Base-by-base conservation (phyloP, 768 basidiomycete genomes). In the Pisolithus tinctorius region DNA sequence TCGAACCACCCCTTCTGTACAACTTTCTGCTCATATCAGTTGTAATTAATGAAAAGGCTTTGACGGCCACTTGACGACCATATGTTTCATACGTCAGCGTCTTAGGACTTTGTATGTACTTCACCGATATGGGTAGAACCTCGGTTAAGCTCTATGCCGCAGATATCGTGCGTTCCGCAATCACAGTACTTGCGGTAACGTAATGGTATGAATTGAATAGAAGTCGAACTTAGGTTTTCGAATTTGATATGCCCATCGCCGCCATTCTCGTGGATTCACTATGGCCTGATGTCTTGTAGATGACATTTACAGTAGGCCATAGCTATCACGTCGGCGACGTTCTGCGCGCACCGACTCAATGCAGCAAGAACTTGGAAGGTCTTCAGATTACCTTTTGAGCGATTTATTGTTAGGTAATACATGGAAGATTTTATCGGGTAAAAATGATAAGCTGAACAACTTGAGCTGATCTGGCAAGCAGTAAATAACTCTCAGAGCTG, bases 211-310 rank as follows among this genome's bases (percentile, higher is more conserved):
- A 41, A 41, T 41, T 51, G 48, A 64, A 41, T 63, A 62, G 64
- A 65, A 66, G 60, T 60, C 42, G 34, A 38, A 17, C 48, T 58
- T 58, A 57, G 46, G 60, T 65, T 65, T 60, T 55, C 59, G 64
- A 65, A 66, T 65, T 65, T 62, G 60, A 65, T 64, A 66, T 55
- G 29, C n/a, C 26, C 40, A 44, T 34, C 41, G 42, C 38, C 43
- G 54, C 50, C 54, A 27, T 55, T 53, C 27, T 59, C 55, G 29
- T 48, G 56, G 50, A 20, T 46, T 49, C 50, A 31, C 48, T 49
- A 51, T 30, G 31, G 16, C 23, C 34, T 23, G 29, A 48, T 57
- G 53, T 34, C 20, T 26, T 34, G 51, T 54, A 6, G 11, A 44
- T 49, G 53, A 55, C 54, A 59, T 63, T 58, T 62, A 56, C 4